Evolutionary conservation across 2,329 filamentous ascomycete species (phyloP).

Genomic region (Fusarium buharicum): DNA sequence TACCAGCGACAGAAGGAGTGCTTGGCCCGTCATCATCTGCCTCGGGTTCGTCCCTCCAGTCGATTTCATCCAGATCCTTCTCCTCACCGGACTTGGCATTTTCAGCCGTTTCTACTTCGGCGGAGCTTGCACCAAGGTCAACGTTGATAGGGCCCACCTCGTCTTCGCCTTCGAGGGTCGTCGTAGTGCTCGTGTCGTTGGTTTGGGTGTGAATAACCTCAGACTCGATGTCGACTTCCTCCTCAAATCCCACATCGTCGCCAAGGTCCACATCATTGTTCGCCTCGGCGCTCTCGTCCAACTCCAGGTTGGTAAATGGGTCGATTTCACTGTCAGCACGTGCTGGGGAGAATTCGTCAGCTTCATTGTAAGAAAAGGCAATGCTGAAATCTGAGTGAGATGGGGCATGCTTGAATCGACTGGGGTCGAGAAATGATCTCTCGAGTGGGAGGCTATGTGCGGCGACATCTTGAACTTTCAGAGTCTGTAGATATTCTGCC

Average conservation of each 20-base stretch:
- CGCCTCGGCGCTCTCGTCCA: constrained; percentile 36
- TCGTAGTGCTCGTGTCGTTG: constrained; percentile 47
- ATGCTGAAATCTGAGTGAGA: constrained; percentile 31
- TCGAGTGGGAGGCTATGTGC: neutral
- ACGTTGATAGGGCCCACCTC: constrained; percentile 42
- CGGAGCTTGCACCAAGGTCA: constrained; percentile 38
- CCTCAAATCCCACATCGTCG: constrained; percentile 29
- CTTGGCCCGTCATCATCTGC: constrained; percentile 35
- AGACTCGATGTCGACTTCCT: constrained; percentile 25
- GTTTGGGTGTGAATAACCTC: constrained; percentile 27
- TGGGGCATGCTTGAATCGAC: constrained; percentile 13
- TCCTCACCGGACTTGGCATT: constrained; percentile 26
- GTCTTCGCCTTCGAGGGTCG: constrained; percentile 49
- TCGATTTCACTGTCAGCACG: constrained; percentile 40
- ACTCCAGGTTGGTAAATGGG: constrained; percentile 42
- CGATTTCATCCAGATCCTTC: constrained; percentile 45
- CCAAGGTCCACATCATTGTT: constrained; percentile 35
- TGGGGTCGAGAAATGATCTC: neutral
- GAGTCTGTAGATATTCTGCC: constrained; percentile 21
- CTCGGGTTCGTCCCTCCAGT: constrained; percentile 47
- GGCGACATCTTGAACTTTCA: constrained; percentile 5
- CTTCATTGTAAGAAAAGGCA: constrained; percentile 34
- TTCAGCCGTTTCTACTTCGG: constrained; percentile 39
- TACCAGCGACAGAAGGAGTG: constrained; percentile 39
- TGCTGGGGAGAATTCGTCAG: constrained; percentile 45